A percentile compares a stretch with the other conserved stretches of the same genome.
Conservation (phyloP, 768 basidiomycete genomes). For the Trametes maxima region DNA sequence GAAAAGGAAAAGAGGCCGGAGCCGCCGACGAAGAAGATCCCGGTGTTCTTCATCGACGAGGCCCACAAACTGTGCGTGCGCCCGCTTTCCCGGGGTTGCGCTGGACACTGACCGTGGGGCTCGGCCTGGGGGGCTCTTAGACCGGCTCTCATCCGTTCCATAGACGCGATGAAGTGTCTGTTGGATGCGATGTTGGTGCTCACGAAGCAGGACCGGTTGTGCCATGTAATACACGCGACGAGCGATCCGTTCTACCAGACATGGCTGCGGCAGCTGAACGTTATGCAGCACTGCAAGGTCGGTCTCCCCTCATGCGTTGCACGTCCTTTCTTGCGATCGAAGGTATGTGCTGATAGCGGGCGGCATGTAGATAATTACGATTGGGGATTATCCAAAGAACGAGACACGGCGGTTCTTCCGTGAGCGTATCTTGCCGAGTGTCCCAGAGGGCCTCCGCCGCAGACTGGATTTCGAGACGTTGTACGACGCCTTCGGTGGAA, state of each 20-base stretch:
- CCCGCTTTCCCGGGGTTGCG: background rate
- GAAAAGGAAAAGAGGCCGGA: constrained; percentile 36
- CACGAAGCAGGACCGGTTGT: constrained; percentile 85
- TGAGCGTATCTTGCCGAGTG: constrained; percentile 62
- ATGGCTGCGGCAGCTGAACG: constrained; percentile 77
- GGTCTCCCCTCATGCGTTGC: background rate
- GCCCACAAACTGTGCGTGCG: constrained; percentile 70
- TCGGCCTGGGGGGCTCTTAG: constrained; percentile 37
- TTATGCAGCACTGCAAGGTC: constrained; percentile 84
- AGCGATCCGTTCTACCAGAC: constrained; percentile 87
- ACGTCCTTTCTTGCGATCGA: background rate
- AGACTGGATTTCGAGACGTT: constrained; percentile 70
- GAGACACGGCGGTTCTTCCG: constrained; percentile 70
- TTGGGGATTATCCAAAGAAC: constrained; percentile 76
- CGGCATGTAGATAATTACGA: constrained; percentile 62
- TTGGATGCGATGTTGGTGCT: constrained; percentile 85
- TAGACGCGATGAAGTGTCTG: constrained; percentile 81
- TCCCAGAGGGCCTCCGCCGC: constrained; percentile 62
- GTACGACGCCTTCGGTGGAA: constrained; percentile 82
- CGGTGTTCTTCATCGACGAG: constrained; percentile 84
- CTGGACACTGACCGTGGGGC: constrained; percentile 2
- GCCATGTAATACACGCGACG: constrained; percentile 80
- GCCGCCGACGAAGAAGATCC: constrained; percentile 62
- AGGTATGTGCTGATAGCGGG: too few relatives aligned
- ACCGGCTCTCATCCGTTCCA: constrained; percentile 73